Conservation (phyloP, 768 basidiomycete genomes). For the Mycena latifolia region DNA sequence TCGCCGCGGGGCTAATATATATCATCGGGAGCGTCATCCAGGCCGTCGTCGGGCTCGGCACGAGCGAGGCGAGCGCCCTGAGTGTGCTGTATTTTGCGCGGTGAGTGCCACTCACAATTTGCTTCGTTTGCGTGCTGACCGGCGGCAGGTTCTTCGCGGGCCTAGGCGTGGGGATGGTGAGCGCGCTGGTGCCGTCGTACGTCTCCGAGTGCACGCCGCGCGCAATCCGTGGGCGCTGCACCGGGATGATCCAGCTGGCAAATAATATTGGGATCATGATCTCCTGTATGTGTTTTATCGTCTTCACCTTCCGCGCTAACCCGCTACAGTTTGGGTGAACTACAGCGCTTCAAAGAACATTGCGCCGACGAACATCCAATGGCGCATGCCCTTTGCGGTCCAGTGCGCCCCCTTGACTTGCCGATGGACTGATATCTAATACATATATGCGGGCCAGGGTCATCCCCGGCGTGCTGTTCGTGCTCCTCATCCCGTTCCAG, state of each 20-base stretch:
- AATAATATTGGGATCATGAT: slow-evolving; percentile 54
- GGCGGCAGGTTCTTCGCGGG: slow-evolving; percentile 63
- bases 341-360: slow-evolving; percentile 55
- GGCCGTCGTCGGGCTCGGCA: slow-evolving; percentile 56
- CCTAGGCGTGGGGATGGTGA: slow-evolving; percentile 70
- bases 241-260: slow-evolving; percentile 56
- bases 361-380: slow-evolving; percentile 55
- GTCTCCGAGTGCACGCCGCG: slow-evolving; percentile 64
- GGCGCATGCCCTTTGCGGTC: slow-evolving; percentile 66
- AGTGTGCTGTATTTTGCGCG: slow-evolving; percentile 27
- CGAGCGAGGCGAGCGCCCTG: slow-evolving; percentile 15
- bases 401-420: slow-evolving; percentile 45
- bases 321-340: slow-evolving; percentile 58
- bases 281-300: slow-evolving; percentile 42
- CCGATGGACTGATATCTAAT: not conserved
- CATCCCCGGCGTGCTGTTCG: slow-evolving; percentile 64
- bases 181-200: slow-evolving; percentile 63
- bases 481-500: slow-evolving; percentile 59
- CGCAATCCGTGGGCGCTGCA: slow-evolving; percentile 63
- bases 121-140: not conserved
- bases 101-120: not conserved
- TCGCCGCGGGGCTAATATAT: slow-evolving; percentile 61
- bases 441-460: slow-evolving; percentile 41
- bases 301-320: not conserved
- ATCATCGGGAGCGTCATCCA: slow-evolving; percentile 63